phyloP scores from a whole-genome alignment of 164 flowering plant genomes.

The Vitis riparia region DNA sequence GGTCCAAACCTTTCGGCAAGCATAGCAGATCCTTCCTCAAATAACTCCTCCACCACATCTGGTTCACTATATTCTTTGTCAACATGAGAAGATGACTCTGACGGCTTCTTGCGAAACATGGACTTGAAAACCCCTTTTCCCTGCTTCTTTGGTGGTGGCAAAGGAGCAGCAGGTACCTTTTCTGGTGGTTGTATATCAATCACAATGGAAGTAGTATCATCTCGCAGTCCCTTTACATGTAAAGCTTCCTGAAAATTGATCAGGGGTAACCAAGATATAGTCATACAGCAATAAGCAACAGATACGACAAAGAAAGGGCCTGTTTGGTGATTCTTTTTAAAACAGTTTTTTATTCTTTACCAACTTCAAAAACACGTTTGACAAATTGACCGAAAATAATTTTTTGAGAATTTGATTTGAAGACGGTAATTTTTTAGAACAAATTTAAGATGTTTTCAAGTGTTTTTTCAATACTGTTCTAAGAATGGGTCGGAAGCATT shows the following conservation, averaged over 20 bases:
- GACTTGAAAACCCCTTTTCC: conserved; percentile 81
- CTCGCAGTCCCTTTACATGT: conserved; percentile 76
- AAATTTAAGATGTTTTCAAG: no score
- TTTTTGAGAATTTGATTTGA: no score
- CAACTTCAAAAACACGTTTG: no score
- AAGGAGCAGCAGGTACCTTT: conserved; percentile 51
- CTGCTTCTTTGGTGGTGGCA: conserved; percentile 64
- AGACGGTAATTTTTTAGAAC: no score
- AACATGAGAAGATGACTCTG: conserved; percentile 57
- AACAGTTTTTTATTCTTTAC: no score
- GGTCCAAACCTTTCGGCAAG: conserved; percentile 84
- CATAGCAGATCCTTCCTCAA: conserved; percentile 93
- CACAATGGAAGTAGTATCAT: conserved; percentile 98
- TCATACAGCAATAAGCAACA: background rate
- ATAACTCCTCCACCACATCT: conserved; percentile 84
- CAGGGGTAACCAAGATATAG: conserved; percentile 4
- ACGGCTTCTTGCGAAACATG: conserved; percentile 69
- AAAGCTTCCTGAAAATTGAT: conserved; percentile 71
- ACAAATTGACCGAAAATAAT: no score
- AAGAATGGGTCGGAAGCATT: no score
- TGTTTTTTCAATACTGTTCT: no score
- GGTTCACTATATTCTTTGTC: conserved; percentile 67
- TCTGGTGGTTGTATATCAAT: conserved; percentile 75
- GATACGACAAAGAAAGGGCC: no score
- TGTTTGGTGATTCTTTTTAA: no score